phyloP scores from a whole-genome alignment of 441 rosid genomes.

The Populus hybrid region DNA sequence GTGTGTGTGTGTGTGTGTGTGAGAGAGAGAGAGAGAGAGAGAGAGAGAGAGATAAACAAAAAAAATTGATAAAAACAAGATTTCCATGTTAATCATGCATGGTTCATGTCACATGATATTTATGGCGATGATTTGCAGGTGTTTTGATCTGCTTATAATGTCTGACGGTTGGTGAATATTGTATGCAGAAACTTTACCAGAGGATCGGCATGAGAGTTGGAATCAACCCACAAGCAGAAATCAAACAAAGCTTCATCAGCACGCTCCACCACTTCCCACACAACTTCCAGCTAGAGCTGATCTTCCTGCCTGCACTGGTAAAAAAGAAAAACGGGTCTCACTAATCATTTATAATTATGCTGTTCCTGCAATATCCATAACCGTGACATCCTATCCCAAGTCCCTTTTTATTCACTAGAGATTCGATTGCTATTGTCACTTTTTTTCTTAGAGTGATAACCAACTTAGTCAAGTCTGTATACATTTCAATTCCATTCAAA shows the following conservation, averaged over 20 bases:
- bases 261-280: slow-evolving; percentile 60
- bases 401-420: not conserved
- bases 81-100: slow-evolving; percentile 3
- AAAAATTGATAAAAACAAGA: not conserved
- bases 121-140: slow-evolving; percentile 1
- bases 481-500: too few relatives aligned
- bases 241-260: slow-evolving; percentile 63
- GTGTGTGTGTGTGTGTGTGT: not conserved
- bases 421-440: not conserved
- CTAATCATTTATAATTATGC: not conserved
- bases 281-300: slow-evolving; percentile 92
- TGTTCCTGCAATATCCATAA: not conserved
- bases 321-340: slow-evolving; percentile 3
- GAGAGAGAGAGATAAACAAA: not conserved
- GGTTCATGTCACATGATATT: slow-evolving; percentile 13
- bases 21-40: not conserved
- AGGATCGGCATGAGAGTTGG: slow-evolving; percentile 60
- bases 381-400: not conserved
- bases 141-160: slow-evolving; percentile 12
- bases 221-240: slow-evolving; percentile 46
- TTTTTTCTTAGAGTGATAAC: not conserved
- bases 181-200: slow-evolving; percentile 53
- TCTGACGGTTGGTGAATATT: slow-evolving; percentile 19
- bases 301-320: slow-evolving; percentile 87
- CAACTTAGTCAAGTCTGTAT: not conserved